Percentiles rank a stretch among this genome's conserved stretches.
These are phyloP conservation scores for Wickerhamomyces canadensis DNA, from an alignment of 805 yeast species.

Conservation along the genomic window DNA sequence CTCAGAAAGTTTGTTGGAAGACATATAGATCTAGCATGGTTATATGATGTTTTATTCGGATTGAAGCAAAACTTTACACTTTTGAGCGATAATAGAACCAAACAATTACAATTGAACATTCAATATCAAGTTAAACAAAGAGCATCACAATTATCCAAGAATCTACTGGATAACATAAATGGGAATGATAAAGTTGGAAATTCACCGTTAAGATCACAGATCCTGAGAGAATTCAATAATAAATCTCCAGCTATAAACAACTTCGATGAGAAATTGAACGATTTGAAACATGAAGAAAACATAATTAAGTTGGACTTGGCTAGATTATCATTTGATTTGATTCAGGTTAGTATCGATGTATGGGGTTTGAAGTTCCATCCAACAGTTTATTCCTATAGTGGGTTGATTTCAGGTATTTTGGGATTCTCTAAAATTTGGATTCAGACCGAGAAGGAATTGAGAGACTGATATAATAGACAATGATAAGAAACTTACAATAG, in stretches of 20 bases:
- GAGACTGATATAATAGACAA: conserved; percentile 1
- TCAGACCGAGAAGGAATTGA: conserved; percentile 13
- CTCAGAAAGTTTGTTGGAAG: conserved; percentile 36
- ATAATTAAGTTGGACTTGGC: conserved; percentile 35
- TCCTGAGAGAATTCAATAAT: conserved; percentile 25
- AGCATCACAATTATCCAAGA: conserved; percentile 41
- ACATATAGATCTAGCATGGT: conserved; percentile 69
- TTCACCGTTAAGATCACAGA: conserved; percentile 25
- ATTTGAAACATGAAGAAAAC: conserved; percentile 30
- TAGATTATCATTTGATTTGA: conserved; percentile 40
- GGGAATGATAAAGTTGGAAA: no score
- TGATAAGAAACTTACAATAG: neutral
- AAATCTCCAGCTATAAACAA: conserved; percentile 19
- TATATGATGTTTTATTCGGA: conserved; percentile 54
- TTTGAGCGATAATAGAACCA: conserved; percentile 36
- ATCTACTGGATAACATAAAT: conserved; percentile 24
- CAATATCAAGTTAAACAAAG: conserved; percentile 57
- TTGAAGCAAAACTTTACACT: conserved; percentile 45
- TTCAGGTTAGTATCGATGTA: conserved; percentile 42
- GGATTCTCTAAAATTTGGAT: conserved; percentile 24
- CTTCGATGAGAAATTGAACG: conserved; percentile 29
- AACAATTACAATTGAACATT: conserved; percentile 48
- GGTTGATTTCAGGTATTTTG: conserved; percentile 19
- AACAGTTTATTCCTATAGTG: conserved; percentile 16
- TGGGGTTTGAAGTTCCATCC: conserved; percentile 30